A percentile compares a stretch with the other conserved stretches of the same genome.
Conservation (phyloP, 169 alveolate species). For the Cryptosporidium sp. region DNA sequence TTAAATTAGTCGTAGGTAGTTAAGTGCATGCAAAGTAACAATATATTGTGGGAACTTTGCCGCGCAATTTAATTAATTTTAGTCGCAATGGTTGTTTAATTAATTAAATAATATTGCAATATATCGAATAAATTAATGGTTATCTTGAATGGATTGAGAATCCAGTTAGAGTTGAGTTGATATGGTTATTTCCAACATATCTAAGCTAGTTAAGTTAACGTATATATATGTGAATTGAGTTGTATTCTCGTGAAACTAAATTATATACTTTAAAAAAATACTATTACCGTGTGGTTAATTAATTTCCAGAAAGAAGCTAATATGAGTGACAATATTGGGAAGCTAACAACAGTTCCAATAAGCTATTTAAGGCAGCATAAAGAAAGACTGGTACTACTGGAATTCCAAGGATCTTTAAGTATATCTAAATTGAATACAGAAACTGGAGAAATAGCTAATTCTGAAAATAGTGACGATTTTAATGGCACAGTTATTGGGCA, state of each 20-base stretch:
- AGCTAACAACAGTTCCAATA: not conserved
- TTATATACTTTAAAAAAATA: not conserved
- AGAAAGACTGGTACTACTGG: constrained; percentile 20
- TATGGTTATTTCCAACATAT: not conserved
- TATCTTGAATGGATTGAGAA: not conserved
- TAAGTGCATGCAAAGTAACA: not conserved
- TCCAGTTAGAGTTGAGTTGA: no score
- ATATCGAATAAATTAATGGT: not conserved
- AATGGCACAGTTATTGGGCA: constrained; percentile 15
- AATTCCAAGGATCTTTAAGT: constrained; percentile 43
- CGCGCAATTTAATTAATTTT: not conserved
- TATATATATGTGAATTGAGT: no score
- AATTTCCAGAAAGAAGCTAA: not conserved
- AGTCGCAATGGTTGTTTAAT: no score
- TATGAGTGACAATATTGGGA: not conserved
- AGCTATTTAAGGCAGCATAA: not conserved
- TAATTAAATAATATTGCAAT: no score
- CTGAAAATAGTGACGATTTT: constrained; percentile 34
- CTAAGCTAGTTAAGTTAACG: no score
- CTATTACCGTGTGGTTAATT: not conserved
- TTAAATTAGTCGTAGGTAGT: not conserved
- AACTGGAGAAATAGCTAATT: constrained; percentile 24
- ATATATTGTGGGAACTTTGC: not conserved
- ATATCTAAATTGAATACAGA: constrained; percentile 47
- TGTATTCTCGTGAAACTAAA: not conserved